Evolutionary conservation across 306 rosid species (phyloP), one percentile per base, ranked within the genome.

Genomic region (Hippophae tibetana): DNA sequence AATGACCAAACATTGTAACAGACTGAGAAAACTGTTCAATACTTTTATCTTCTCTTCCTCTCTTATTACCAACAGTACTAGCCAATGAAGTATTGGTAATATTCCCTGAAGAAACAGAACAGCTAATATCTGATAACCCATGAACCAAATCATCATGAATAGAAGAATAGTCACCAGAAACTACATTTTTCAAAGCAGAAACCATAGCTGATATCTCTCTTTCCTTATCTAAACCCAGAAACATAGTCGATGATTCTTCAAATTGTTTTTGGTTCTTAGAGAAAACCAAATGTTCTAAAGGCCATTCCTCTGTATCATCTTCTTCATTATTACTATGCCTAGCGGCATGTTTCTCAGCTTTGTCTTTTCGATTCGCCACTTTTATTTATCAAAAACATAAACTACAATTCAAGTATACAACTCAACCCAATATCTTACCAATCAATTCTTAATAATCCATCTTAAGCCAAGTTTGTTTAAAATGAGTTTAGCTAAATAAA

Each of bases 161-260:
- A 42, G 52, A 44, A 7, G 12, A 43, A 51, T 61, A 50, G 3
- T 54, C 57, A 11, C 83, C 83, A 10, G 74, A 53, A 40, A 78
- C 72, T 7, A 78, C 83, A 10, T 72, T 71, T 5, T 72, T 67
- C 45, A 78, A 41, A 51, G 80, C 83, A 42, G 77, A 74, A 8
- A 78, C 79, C 74, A 78, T 78, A 3, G 60, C 74, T 0, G 66
- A 62, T 74, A 78, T 74, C 63, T 78, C 83, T 45, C 56, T 74
- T 55, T 74, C 83, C 41, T 79, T 70, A 56, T 69, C 69, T 46
- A 67, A 47, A 9, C n/a, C 55, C 18, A 44, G 9, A 53, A 68
- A 62, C 56, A 54, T 47, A 44, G 44, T 52, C 31, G 55, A 26
- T 10, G 47, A 12, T 8, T 26, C 57, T 5, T 10, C 23, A 13